These are phyloP conservation scores for Trametes cinnabarina DNA, from an alignment of 768 basidiomycete species.

Conservation along the genomic window DNA sequence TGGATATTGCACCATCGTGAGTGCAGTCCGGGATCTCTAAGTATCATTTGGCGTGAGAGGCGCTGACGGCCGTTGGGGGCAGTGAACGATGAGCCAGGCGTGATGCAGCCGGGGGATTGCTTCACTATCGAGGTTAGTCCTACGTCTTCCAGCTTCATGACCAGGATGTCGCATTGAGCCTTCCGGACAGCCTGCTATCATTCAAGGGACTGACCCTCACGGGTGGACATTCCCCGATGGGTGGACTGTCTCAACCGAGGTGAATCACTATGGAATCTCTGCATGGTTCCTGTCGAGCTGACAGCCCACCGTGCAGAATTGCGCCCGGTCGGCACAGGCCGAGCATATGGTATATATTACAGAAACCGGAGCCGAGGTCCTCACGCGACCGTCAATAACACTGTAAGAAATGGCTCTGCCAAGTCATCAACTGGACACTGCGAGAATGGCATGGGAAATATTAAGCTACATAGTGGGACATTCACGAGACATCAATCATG, in stretches of 20 bases:
- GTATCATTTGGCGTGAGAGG: neutral
- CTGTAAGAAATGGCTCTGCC: too few relatives aligned
- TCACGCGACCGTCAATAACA: conserved; percentile 48
- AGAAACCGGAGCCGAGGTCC: conserved; percentile 69
- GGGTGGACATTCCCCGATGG: conserved; percentile 87
- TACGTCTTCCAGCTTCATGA: too few relatives aligned
- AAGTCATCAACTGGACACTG: too few relatives aligned
- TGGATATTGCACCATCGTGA: conserved; percentile 79
- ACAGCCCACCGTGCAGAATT: conserved; percentile 52
- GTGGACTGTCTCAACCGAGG: conserved; percentile 92
- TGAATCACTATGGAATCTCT: conserved; percentile 29
- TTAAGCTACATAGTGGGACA: conserved; percentile 6
- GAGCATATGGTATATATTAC: conserved; percentile 91
- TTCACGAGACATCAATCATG: neutral
- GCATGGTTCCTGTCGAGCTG: neutral
- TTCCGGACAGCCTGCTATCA: conserved; percentile 58
- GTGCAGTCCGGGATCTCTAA: conserved; percentile 24
- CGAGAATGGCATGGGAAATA: neutral
- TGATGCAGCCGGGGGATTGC: conserved; percentile 83
- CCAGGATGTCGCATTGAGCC: too few relatives aligned
- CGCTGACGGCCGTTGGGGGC: too few relatives aligned
- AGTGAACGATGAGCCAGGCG: conserved; percentile 83
- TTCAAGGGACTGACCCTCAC: conserved; percentile 68
- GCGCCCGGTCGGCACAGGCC: conserved; percentile 79
- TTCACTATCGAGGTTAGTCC: conserved; percentile 87